Evolutionary conservation across 2,329 filamentous ascomycete genomes (phyloP).

Genomic region (Microsporum canis): DNA sequence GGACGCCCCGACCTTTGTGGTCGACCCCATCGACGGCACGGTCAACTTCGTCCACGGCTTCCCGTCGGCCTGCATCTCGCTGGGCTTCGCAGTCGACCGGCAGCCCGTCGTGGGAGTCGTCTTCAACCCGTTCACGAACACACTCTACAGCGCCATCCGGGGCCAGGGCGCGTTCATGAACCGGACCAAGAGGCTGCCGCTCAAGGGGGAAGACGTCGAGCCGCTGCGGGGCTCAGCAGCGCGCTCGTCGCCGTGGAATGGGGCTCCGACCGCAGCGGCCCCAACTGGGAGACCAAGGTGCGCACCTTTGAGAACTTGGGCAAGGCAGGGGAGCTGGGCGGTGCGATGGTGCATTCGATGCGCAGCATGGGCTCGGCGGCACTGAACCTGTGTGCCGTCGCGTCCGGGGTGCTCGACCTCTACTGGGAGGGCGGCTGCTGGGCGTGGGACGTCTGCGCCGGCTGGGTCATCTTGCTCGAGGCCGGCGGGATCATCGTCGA

Average conservation of each 20-base stretch:
- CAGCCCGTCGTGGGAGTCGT: constrained; percentile 48
- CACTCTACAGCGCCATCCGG: constrained; percentile 45
- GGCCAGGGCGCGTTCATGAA: constrained; percentile 45
- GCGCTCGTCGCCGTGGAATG: constrained; percentile 50
- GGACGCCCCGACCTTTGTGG: constrained; percentile 47
- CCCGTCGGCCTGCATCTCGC: constrained; percentile 48
- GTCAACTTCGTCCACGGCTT: constrained; percentile 55
- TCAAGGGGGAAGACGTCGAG: constrained; percentile 33
- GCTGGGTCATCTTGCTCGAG: constrained; percentile 50
- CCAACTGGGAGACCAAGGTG: constrained; percentile 47
- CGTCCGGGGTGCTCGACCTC: constrained; percentile 46
- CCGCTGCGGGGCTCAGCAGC: constrained; percentile 38
- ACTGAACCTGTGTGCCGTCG: constrained; percentile 50
- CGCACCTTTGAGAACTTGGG: constrained; percentile 42
- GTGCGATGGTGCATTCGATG: constrained; percentile 51
- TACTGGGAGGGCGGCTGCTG: constrained; percentile 57
- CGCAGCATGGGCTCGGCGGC: constrained; percentile 49
- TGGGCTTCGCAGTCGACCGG: constrained; percentile 43
- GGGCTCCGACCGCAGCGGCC: constrained; percentile 47
- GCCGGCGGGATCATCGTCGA: constrained; percentile 50
- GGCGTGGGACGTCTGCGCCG: constrained; percentile 56
- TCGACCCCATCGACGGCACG: constrained; percentile 55
- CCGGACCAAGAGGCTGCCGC: constrained; percentile 32
- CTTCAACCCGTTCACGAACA: constrained; percentile 49
- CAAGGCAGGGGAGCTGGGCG: constrained; percentile 41